These are phyloP conservation scores for Biscogniauxia sp. DNA, from an alignment of 2,329 filamentous ascomycete genomes.

Conservation along the genomic window DNA sequence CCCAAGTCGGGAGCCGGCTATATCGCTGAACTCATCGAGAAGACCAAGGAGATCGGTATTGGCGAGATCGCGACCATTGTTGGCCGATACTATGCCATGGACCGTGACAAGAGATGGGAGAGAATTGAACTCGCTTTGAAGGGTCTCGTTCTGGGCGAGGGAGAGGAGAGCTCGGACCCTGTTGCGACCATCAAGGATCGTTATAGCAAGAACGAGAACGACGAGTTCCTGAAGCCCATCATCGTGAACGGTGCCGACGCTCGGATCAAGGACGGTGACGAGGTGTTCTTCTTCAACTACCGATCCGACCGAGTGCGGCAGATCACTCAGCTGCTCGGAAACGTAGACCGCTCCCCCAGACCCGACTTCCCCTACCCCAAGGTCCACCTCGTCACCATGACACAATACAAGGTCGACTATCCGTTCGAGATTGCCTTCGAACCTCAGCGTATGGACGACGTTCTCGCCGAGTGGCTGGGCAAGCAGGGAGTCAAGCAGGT, in stretches of 20 bases:
- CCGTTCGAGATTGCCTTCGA: slow-evolving; percentile 90
- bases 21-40: slow-evolving; percentile 80
- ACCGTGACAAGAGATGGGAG: slow-evolving; percentile 99
- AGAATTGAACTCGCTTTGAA: slow-evolving; percentile 86
- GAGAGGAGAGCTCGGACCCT: slow-evolving; percentile 80
- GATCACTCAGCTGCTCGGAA: slow-evolving; percentile 90
- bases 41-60: slow-evolving; percentile 76
- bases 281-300: slow-evolving; percentile 99
- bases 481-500: slow-evolving; percentile 90
- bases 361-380: slow-evolving; percentile 94
- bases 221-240: slow-evolving; percentile 98
- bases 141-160: slow-evolving; percentile 81
- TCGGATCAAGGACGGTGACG: slow-evolving; percentile 87
- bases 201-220: slow-evolving; percentile 84
- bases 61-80: slow-evolving; percentile 91
- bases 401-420: slow-evolving; percentile 94
- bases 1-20: slow-evolving; percentile 89
- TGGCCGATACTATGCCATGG: slow-evolving; percentile 97
- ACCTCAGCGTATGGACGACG: slow-evolving; percentile 94
- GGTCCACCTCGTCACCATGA: slow-evolving; percentile 94
- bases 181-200: slow-evolving; percentile 83
- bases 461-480: slow-evolving; percentile 94
- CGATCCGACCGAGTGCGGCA: slow-evolving; percentile 96
- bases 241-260: slow-evolving; percentile 84
- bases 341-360: slow-evolving; percentile 84